These are phyloP conservation scores for Aegilops longissima DNA, from an alignment of 176 grass and related monocot species.

Conservation along the genomic window DNA sequence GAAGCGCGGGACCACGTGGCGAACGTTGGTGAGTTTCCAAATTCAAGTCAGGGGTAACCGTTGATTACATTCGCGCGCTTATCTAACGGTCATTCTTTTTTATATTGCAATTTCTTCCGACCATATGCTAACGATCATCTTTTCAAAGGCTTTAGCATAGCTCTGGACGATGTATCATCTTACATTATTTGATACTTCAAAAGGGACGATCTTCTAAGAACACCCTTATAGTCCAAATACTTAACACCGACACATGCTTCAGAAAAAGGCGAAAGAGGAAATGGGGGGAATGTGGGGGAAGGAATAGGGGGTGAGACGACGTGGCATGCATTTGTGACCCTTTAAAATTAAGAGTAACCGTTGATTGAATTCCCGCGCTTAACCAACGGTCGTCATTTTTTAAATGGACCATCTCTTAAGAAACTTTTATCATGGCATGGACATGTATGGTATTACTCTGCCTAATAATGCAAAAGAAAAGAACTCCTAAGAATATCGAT, in stretches of 20 bases:
- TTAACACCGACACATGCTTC: not conserved
- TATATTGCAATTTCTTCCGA: not conserved
- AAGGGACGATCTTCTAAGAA: not conserved
- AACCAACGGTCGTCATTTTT: too few species aligned
- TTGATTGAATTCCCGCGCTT: too few species aligned
- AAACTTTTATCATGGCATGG: too few species aligned
- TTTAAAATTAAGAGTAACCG: too few species aligned
- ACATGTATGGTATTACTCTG: too few species aligned
- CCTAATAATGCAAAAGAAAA: not conserved
- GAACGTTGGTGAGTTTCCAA: not conserved
- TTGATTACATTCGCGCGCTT: not conserved
- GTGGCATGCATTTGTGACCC: too few species aligned
- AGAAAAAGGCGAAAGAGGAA: too few species aligned
- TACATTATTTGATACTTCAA: too few species aligned
- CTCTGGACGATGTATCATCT: not conserved
- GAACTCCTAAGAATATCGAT: not conserved
- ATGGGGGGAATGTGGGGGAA: too few species aligned
- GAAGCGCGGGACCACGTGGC: not conserved
- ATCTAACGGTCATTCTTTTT: not conserved
- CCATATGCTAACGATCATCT: not conserved
- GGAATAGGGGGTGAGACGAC: too few species aligned
- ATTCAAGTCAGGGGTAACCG: not conserved
- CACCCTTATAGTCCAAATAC: not conserved
- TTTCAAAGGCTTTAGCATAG: not conserved
- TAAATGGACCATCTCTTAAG: too few species aligned